Evolutionary conservation across 805 yeast genomes (phyloP), one percentile per base, ranked within the genome.

Genomic region (Saturnispora zaruensis): DNA sequence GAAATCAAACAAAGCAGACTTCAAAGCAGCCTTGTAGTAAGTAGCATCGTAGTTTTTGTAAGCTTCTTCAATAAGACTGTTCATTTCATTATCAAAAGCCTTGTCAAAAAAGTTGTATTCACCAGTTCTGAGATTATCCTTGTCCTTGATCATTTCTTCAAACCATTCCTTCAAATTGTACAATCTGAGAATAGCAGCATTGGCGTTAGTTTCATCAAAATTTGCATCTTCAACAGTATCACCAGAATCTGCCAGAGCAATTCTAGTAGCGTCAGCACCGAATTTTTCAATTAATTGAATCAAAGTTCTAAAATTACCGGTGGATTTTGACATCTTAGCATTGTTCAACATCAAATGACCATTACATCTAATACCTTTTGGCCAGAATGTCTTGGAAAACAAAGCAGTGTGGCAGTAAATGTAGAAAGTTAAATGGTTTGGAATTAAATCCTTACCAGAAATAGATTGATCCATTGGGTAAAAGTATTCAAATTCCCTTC

Each of bases 241-340:
- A 74, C 99, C 99, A 47, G 97, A 96, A 73, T 93, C 99, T 43
- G 98, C 99, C 57, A 93, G 74, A 5, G 99, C 97, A 66, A 93
- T 87, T 76, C 99, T 85, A 9, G 96, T 75, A 40, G 98, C 97
- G 68, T 93, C 99, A 46, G 98, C 96, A 68, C 99, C 99, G 59
- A 82, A 93, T 70, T 93, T 93, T 60, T 80, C 76, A 53, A 83
- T 82, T 65, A 85, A 78, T 67, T 93, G 88, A 60, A 82, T 78
- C 67, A 93, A 74, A 46, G 98, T 93, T 82, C 87, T 75, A 66
- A 93, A 93, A 74, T 93, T 93, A 71, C 99, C 99, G 30, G 98
- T 91, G 30, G 96, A 85, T 69, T 93, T 93, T 50, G 97, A 83
- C 99, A 93, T 93, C 78, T 93, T 93, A 60, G 91, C 93, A 66